phyloP scores from a whole-genome alignment of 371 early-diverging fungal species.

The Zancudomyces culisetae region DNA sequence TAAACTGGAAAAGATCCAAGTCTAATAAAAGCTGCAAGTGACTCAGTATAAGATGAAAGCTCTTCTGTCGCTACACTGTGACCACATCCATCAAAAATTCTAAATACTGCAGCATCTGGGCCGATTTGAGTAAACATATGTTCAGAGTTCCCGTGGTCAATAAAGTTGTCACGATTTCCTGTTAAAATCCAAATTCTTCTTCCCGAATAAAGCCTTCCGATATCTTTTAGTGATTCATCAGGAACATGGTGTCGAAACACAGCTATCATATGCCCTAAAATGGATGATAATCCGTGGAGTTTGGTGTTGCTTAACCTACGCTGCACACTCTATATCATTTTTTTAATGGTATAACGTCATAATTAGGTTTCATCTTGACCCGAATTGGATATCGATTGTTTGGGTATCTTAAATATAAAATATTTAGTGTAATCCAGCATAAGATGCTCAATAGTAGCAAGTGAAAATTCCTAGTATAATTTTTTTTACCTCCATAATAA shows the following conservation, averaged over 20 bases:
- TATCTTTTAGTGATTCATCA: conserved; percentile 7
- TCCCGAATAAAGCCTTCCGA: conserved; percentile 12
- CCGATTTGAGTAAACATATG: conserved; percentile 15
- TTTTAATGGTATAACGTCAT: conserved; percentile 11
- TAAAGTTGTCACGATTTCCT: conserved; percentile 18
- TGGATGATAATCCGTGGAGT: conserved; percentile 12
- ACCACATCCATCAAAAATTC: conserved; percentile 14
- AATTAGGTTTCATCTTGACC: conserved; percentile 11
- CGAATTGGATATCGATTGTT: too few species aligned
- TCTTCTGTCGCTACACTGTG: conserved; percentile 15
- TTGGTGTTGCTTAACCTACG: conserved; percentile 10
- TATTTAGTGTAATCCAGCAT: too few species aligned
- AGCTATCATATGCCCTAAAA: conserved; percentile 11
- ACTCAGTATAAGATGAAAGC: too few species aligned
- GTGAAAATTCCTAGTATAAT: too few species aligned
- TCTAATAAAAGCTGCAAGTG: too few species aligned
- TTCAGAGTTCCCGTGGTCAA: conserved; percentile 12
- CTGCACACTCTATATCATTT: conserved; percentile 9
- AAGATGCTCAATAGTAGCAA: too few species aligned
- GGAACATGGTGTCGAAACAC: conserved; percentile 22
- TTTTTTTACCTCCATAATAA: too few species aligned
- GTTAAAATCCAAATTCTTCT: conserved; percentile 16
- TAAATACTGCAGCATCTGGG: conserved; percentile 10
- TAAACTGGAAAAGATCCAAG: too few species aligned
- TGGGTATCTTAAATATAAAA: too few species aligned